Base-by-base conservation (phyloP, 108 stramenopile genomes). In the Cyclotella baltica region DNA sequence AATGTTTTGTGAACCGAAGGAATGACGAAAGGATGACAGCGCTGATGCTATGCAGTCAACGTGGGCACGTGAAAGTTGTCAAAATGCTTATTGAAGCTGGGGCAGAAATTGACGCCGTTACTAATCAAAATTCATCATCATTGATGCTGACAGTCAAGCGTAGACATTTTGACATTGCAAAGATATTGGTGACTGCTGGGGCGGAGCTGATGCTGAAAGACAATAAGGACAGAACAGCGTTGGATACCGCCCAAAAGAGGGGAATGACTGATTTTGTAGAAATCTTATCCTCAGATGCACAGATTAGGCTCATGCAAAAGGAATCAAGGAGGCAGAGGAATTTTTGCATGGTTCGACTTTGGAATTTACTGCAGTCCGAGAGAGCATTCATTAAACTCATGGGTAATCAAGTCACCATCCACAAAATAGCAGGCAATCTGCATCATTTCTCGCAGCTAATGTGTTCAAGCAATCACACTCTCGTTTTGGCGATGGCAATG, bases 101-200 rank as follows among this genome's bases (percentile, higher is more conserved):
- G 25, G 93, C 93, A 16, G 84, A 90, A 15, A 50, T 88, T 18
- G 84, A 90, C 34, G 71, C 87, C 31, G 81, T 73, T 52, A 94
- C 92, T 3, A 67, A 81, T n/a, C 90, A 91, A 70, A 90, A 85
- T 37, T 90, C 89, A n/a, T 93, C 95, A 37, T 85, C 91, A 59
- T 81, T 96, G 9, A 92, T 94, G 86, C 81, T 96, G 43, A 92
- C 93, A 5, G 92, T 91, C 82, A 94, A 94, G 57, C 88, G 95
- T 2, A 89, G 76, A 27, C 91, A 96, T 64, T 55, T 88, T 15
- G 77, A 87, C 18, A 89, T 91, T 4, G 93, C 90, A 9, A 83
- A 81, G 38, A 90, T 91, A n/a, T 78, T 96, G 10, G 87, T 94
- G 13, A 66, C 89, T 36, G 71, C 89, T 22, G 95, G 95, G n/a